A percentile compares a stretch with the other conserved stretches of the same genome.
phyloP scores from a whole-genome alignment of 805 yeast genomes.

The Candida ipomoeae region DNA sequence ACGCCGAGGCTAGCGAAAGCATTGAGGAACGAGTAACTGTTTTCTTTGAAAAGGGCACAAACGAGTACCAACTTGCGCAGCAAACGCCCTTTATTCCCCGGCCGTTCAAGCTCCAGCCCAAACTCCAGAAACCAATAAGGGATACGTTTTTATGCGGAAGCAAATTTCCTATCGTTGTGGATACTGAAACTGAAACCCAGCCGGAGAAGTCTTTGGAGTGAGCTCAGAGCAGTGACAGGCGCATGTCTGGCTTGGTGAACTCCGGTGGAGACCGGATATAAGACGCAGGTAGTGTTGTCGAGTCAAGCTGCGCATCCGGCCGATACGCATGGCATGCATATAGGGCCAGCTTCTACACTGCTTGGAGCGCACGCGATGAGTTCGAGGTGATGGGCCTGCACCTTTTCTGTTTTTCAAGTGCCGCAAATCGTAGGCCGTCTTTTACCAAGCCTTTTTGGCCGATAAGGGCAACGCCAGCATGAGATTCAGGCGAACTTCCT shows the following conservation, averaged over 20 bases:
- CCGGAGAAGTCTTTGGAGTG: neutral
- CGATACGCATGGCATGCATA: neutral
- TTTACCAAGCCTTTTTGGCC: no score
- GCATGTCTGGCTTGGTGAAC: neutral
- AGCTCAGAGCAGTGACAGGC: neutral
- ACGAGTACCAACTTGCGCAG: slow-evolving; percentile 2
- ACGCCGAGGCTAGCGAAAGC: neutral
- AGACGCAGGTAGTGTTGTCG: neutral
- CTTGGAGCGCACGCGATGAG: neutral
- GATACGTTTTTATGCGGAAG: neutral
- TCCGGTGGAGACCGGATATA: neutral
- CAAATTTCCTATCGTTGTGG: neutral
- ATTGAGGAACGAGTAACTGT: neutral
- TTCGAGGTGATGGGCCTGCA: neutral
- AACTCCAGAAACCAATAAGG: neutral
- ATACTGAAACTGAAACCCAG: neutral
- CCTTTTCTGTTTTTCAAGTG: neutral
- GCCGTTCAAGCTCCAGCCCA: neutral
- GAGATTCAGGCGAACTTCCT: no score
- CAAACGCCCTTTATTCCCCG: neutral
- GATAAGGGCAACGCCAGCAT: no score
- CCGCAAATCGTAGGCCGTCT: no score
- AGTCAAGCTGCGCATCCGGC: neutral
- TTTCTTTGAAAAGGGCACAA: neutral
- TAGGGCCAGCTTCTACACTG: neutral